These are phyloP conservation scores for Aspergillus aculeatinus DNA, from an alignment of 2,329 filamentous ascomycete species.

Conservation along the genomic window DNA sequence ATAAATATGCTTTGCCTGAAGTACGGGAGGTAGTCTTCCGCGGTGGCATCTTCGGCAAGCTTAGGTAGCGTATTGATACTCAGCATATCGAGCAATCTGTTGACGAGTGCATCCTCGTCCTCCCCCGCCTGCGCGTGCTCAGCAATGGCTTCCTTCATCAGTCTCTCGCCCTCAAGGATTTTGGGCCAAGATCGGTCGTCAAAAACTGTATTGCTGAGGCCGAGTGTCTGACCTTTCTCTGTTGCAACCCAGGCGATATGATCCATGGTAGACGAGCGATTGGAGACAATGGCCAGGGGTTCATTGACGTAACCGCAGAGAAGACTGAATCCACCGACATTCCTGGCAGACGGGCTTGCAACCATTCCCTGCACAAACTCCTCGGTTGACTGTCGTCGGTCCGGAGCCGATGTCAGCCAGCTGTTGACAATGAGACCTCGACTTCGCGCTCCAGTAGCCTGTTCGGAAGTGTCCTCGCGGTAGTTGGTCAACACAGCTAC, in stretches of 20 bases:
- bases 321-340: conserved; percentile 64
- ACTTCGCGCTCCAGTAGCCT: conserved; percentile 50
- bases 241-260: conserved; percentile 54
- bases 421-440: conserved; percentile 61
- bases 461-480: conserved; percentile 53
- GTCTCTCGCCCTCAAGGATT: conserved; percentile 56
- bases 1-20: conserved; percentile 62
- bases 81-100: conserved; percentile 54
- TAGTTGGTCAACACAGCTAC: conserved; percentile 65
- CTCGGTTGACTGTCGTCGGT: conserved; percentile 43
- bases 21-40: conserved; percentile 57
- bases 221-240: conserved; percentile 53
- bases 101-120: conserved; percentile 51
- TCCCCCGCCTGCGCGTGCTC: conserved; percentile 45
- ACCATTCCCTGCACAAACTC: conserved; percentile 57
- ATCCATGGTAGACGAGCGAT: conserved; percentile 55
- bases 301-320: conserved; percentile 58
- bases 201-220: conserved; percentile 62
- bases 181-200: conserved; percentile 63
- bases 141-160: conserved; percentile 52
- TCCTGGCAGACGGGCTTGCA: conserved; percentile 53
- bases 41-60: conserved; percentile 46
- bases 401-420: conserved; percentile 53
- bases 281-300: conserved; percentile 60
- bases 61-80: conserved; percentile 56